Evolutionary conservation across 495 filamentous ascomycete genomes (phyloP), one percentile per base, ranked within the genome.

Genomic region (Collariella sp.): DNA sequence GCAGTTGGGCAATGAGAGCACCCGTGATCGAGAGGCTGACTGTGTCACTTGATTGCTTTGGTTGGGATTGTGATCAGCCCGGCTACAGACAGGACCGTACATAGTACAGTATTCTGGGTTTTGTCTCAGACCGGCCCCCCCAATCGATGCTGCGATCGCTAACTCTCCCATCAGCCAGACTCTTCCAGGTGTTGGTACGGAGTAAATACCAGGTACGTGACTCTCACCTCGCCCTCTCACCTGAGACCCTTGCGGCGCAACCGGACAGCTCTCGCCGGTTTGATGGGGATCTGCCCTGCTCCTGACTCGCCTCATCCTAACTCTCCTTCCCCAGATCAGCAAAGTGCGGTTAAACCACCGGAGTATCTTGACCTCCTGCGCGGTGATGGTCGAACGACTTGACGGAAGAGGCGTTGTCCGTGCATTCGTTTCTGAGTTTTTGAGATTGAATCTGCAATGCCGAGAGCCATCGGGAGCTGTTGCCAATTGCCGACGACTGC

Each of bases 201-300:
- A n/a, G n/a, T n/a, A n/a, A n/a, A n/a, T n/a, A n/a, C n/a, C n/a
- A n/a, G 15, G 15, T 12, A 38, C 6, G 35, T n/a, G 15, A 33
- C 44, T 26, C 51, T 46, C 51, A 38, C 42, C 38, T 20, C 29
- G 23, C 12, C 49, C 38, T 24, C 42, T 23, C 33, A 15, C 24
- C 49, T 34, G 31, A 53, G n/a, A n/a, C n/a, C n/a, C n/a, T n/a
- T 41, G n/a, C 16, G 20, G 22, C 42, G 39, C 1, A n/a, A 11
- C 9, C 35, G 7, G 24, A 39, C 23, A 33, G 24, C 15, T 34
- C 40, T 39, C 3, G 36, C 34, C 48, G 15, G 49, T 34, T 35
- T 52, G 49, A 43, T 52, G 34, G 49, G 49, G 49, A 24, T 52
- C 49, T 22, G 26, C 26, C 49, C n/a, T 43, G 26, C 9, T 36